Base-by-base conservation (phyloP, 805 yeast species). In the Pichia cabralensis region DNA sequence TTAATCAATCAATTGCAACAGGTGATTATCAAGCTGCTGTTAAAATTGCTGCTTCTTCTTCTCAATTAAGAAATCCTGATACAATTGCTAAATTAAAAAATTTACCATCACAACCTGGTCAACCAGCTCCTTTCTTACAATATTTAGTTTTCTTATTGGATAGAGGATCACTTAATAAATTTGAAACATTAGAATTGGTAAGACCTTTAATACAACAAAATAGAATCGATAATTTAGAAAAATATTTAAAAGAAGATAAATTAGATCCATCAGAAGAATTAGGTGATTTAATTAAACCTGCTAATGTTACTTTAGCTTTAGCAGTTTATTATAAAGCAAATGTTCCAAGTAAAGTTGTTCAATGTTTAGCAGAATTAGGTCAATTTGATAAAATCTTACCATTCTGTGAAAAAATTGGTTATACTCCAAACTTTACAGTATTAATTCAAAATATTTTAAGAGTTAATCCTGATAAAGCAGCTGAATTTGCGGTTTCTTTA, bases 341-440 rank as follows among this genome's bases (percentile, higher is more conserved):
- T 40, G 71, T 74, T 31, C 88, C 92, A 45, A 71, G 83, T 44
- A 92, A 92, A 64, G 96, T 92, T 35, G 92, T 92, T 36, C 75
- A 89, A 13, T 74, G 84, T 44, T 69, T 92, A 50, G 98, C 96
- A 33, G 98, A 92, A 62, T 65, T 89, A 45, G 96, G 96, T 41
- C 95, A 92, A 64, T 88, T 85, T 56, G 98, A 88, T 55, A 89
- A 88, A 66, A 92, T 92, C 44, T 61, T 86, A 45, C 96, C 98
- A 34, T 92, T 82, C 62, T 81, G 95, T 61, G 80, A 82, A 60
- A 84, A 85, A 63, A 92, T 80, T 39, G 76, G 76, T 43, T 92
- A 80, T 63, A 71, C 74, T 48, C 96, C 99, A 40, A 94, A 92
- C 62, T 92, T 76, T 60, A 74, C 92, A 31, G 80, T 83, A 40